phyloP scores from a whole-genome alignment of 1,284 basidiomycete genomes.

The Malassezia restricta region DNA sequence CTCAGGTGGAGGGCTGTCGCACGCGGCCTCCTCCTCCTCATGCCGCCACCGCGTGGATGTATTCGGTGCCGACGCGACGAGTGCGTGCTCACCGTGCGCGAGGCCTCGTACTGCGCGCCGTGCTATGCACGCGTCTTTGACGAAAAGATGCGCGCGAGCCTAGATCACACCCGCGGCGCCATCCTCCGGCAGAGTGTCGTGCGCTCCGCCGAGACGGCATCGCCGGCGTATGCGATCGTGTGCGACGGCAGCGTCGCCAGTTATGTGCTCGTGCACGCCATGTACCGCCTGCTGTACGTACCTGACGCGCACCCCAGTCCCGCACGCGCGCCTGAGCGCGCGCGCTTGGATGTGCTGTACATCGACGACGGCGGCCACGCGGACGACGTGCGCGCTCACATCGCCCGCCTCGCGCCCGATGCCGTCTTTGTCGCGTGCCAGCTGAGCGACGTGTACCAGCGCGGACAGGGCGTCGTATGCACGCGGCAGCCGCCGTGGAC shows the following conservation, averaged over 20 bases:
- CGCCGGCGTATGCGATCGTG: conserved; percentile 13
- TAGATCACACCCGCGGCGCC: conserved; percentile 30
- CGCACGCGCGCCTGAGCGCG: conserved; percentile 20
- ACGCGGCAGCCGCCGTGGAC: neutral
- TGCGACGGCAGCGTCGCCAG: conserved; percentile 15
- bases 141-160: conserved; percentile 24
- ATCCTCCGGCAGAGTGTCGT: conserved; percentile 24
- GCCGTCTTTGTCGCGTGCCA: conserved; percentile 3
- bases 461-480: neutral
- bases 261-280: conserved; percentile 14
- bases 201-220: neutral
- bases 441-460: neutral
- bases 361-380: conserved; percentile 9
- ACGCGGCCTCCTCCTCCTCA: neutral
- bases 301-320: neutral
- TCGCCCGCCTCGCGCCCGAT: conserved; percentile 9
- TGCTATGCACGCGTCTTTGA: conserved; percentile 28
- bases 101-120: conserved; percentile 27
- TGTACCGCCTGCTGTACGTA: conserved; percentile 7
- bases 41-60: conserved; percentile 9
- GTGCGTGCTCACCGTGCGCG: conserved; percentile 21
- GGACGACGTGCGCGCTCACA: neutral
- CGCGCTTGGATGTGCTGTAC: conserved; percentile 30
- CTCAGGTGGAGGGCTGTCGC: neutral
- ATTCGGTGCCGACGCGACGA: conserved; percentile 24